Evolutionary conservation across 2,329 filamentous ascomycete species (phyloP), one percentile per base, ranked within the genome.

Genomic region (Pseudogymnoascus sp.): DNA sequence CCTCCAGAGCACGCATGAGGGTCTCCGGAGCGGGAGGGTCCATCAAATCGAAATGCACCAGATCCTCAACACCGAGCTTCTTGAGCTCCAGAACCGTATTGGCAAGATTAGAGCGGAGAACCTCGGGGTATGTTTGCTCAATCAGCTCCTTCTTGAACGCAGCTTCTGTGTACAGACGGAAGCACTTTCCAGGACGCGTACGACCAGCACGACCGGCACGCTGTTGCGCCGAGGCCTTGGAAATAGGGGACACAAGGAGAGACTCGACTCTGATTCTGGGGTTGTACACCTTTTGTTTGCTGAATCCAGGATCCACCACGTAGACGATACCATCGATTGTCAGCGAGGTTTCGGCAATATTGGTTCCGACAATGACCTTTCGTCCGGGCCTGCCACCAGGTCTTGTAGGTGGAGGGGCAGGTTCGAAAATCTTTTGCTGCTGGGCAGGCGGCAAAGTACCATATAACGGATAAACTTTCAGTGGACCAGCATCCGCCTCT

Each of bases 221-320:
- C 78, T 99, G 94, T 74, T 97, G 91, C 8, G 95, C 94, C 1
- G 94, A 97, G 23, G 94, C 94, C 75, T 97, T 97, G 64, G 92
- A 97, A 69, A 99, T 97, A 22, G 94, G 92, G 2, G 94, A 97
- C 4, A 99, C 93, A n/a, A 99, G 82, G 6, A 99, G 83, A 0
- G 94, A 97, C 77, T 99, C 94, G 67, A 99, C 92, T 75, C 94
- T 87, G 69, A 96, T 95, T 65, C 94, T 87, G 22, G 94, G 93
- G 75, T 99, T 97, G 81, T 97, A 99, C 66, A 97, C 94, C 77
- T 97, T 99, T 72, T 99, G 94, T 79, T 99, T 99, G 79, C 92
- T 96, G 80, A 99, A 99, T 36, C 94, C 94, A 2, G 94, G 93
- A 72, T 99, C 94, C n/a, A 99, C 93, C 35, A 99, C 94, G 72